phyloP scores from a whole-genome alignment of 2,329 filamentous ascomycete species.

The Xylaria sp. region DNA sequence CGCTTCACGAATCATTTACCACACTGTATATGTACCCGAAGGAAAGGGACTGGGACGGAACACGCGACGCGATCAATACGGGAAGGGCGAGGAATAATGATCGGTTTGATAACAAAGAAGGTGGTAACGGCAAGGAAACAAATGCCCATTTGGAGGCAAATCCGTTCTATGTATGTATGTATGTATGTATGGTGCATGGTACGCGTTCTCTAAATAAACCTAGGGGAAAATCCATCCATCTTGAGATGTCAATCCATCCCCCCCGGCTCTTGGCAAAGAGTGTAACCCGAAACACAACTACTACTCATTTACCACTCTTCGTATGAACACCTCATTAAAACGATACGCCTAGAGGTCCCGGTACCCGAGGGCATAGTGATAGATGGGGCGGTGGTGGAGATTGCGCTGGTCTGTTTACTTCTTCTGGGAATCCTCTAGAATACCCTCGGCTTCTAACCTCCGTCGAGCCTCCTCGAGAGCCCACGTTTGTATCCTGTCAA shows the following conservation, averaged over 20 bases:
- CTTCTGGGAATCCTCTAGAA: slow-evolving; percentile 82
- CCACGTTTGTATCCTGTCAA: slow-evolving; percentile 94
- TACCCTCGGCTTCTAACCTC: slow-evolving; percentile 94
- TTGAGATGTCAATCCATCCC: background rate
- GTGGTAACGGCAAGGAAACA: background rate
- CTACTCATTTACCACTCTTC: background rate
- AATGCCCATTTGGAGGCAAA: slow-evolving; percentile 14
- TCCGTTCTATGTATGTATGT: slow-evolving; percentile 31
- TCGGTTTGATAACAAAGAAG: background rate
- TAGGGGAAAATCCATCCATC: background rate
- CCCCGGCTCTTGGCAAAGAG: background rate
- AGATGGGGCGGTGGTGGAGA: background rate
- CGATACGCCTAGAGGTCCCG: background rate
- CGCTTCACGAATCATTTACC: background rate
- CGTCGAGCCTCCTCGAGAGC: slow-evolving; percentile 95
- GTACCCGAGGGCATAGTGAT: background rate
- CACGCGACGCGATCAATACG: background rate
- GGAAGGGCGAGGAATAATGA: background rate
- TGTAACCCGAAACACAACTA: background rate
- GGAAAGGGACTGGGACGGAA: background rate
- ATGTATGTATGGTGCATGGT: slow-evolving; percentile 10
- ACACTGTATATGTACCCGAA: no score
- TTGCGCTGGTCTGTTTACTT: slow-evolving; percentile 48
- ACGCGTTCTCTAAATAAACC: slow-evolving; percentile 29
- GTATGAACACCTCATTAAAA: background rate